Percentiles rank a stretch among this genome's conserved stretches.
These are phyloP conservation scores for Rubus idaeus DNA, from an alignment of 306 rosid genomes.

Conservation along the genomic window DNA sequence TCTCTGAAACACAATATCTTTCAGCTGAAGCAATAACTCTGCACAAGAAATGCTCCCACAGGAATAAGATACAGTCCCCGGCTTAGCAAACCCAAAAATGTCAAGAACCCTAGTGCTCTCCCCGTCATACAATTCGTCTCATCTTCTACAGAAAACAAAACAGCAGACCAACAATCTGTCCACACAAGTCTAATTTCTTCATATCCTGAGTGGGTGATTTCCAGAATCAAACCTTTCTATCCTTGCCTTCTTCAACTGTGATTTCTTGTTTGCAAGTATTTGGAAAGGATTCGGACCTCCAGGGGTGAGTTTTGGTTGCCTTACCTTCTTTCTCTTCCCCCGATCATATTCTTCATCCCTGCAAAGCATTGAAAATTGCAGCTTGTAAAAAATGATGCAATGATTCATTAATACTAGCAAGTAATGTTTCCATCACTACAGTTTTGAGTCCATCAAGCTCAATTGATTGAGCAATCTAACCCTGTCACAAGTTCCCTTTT, in stretches of 20 bases:
- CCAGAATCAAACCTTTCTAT: conserved; percentile 51
- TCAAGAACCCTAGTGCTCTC: conserved; percentile 29
- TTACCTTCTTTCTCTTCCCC: conserved; percentile 84
- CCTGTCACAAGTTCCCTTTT: neutral
- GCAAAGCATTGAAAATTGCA: conserved; percentile 16
- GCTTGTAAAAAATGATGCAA: neutral
- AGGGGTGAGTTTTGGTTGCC: conserved; percentile 40
- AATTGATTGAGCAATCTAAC: neutral
- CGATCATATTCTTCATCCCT: conserved; percentile 92
- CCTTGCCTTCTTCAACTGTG: conserved; percentile 45
- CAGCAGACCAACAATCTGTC: neutral
- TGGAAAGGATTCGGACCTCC: conserved; percentile 81
- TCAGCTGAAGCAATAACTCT: conserved; percentile 10
- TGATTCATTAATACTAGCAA: neutral
- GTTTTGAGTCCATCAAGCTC: neutral
- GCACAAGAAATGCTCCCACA: conserved; percentile 26
- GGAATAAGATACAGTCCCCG: conserved; percentile 18
- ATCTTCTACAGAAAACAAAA: conserved; percentile 29
- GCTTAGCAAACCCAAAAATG: conserved; percentile 21
- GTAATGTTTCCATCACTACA: neutral
- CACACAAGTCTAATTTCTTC: conserved; percentile 3
- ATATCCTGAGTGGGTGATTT: conserved; percentile 77
- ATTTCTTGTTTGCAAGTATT: conserved; percentile 53
- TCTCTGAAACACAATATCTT: conserved; percentile 9
- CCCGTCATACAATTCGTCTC: conserved; percentile 22